These are phyloP conservation scores for Citrus mangshanensis DNA, from an alignment of 345 rosid species.

Conservation along the genomic window DNA sequence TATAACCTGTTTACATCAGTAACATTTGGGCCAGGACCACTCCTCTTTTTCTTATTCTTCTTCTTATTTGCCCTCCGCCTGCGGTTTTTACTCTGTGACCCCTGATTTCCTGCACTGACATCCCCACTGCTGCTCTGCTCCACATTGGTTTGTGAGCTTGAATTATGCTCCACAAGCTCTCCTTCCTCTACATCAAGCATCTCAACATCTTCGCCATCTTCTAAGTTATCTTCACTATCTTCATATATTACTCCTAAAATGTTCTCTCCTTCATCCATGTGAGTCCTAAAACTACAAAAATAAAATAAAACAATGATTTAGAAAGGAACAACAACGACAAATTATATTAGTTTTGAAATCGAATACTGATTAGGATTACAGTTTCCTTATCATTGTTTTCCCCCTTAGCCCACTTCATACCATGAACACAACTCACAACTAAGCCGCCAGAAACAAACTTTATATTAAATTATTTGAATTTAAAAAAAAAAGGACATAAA, in stretches of 20 bases:
- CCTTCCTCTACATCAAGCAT: constrained; percentile 94
- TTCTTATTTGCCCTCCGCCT: constrained; percentile 42
- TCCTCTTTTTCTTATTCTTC: constrained; percentile 50
- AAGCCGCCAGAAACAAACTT: neutral
- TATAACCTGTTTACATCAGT: constrained; percentile 60
- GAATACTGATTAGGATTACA: neutral
- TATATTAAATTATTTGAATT: neutral
- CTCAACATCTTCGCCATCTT: constrained; percentile 54
- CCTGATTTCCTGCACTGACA: constrained; percentile 27
- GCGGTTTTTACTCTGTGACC: constrained; percentile 28
- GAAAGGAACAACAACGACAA: neutral
- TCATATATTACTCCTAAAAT: constrained; percentile 48
- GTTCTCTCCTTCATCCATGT: constrained; percentile 65
- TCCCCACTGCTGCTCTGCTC: constrained; percentile 13
- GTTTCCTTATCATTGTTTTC: neutral
- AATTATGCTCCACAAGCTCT: constrained; percentile 48
- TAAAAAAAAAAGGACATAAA: neutral
- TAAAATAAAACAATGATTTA: neutral
- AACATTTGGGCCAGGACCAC: constrained; percentile 36
- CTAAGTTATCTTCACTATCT: constrained; percentile 31
- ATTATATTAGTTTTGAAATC: neutral
- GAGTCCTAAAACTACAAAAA: constrained; percentile 1
- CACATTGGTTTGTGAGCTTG: constrained; percentile 12
- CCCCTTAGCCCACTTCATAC: neutral
- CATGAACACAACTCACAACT: neutral